These are phyloP conservation scores for Magnusiomyces suaveolens DNA, from an alignment of 1,139 yeast species.

Conservation along the genomic window DNA sequence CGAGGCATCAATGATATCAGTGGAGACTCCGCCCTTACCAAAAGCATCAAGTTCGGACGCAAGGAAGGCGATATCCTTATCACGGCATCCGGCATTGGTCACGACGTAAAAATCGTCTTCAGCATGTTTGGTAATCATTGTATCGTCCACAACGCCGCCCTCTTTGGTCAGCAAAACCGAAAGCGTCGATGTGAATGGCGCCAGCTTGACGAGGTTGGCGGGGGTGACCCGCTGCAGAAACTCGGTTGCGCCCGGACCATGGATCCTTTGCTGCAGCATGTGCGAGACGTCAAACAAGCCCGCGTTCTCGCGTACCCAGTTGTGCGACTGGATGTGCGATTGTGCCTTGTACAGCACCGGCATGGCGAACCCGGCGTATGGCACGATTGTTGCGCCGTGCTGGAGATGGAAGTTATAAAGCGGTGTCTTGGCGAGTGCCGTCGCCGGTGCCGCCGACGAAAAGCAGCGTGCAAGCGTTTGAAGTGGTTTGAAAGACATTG, in stretches of 20 bases:
- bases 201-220: constrained; percentile 54
- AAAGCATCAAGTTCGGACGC: constrained; percentile 40
- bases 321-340: constrained; percentile 83
- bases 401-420: constrained; percentile 69
- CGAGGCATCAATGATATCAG: constrained; percentile 71
- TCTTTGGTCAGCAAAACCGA: constrained; percentile 64
- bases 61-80: constrained; percentile 62
- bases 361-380: constrained; percentile 91
- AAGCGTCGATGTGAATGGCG: constrained; percentile 55
- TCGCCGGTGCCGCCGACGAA: too few species aligned
- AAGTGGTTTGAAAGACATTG: too few species aligned
- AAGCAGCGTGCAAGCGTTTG: too few species aligned
- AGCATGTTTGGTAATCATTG: constrained; percentile 76
- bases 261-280: constrained; percentile 80
- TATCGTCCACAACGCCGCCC: constrained; percentile 82
- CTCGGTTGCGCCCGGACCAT: constrained; percentile 58
- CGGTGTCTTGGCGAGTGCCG: constrained; percentile 81
- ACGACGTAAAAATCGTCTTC: constrained; percentile 78
- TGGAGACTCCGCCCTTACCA: constrained; percentile 44
- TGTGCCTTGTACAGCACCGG: constrained; percentile 80
- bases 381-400: constrained; percentile 83
- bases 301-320: constrained; percentile 81
- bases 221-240: constrained; percentile 79
- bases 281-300: constrained; percentile 95
- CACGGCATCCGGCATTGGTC: constrained; percentile 95